These are phyloP conservation scores for Penicillium antarcticum DNA, from an alignment of 495 filamentous ascomycete genomes.

Conservation along the genomic window DNA sequence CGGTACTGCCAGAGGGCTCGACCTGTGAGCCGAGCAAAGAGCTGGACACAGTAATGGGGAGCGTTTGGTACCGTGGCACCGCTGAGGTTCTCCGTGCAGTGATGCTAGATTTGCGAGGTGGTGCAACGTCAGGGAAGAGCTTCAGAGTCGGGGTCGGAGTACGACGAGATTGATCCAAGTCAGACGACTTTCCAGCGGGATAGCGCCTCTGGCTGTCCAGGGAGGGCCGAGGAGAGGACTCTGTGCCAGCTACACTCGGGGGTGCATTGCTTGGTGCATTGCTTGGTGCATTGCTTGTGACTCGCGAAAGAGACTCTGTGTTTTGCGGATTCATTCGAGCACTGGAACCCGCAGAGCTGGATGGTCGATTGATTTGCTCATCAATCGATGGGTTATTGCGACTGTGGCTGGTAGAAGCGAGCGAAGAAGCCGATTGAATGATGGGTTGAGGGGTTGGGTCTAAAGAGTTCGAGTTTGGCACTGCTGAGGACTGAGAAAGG, in stretches of 20 bases:
- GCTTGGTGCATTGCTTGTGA: not conserved
- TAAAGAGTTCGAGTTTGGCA: slow-evolving; percentile 1
- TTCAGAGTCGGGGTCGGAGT: slow-evolving; percentile 30
- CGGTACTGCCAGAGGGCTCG: not conserved
- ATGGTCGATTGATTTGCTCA: slow-evolving; percentile 3
- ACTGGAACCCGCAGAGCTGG: slow-evolving; percentile 9
- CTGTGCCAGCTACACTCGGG: not conserved
- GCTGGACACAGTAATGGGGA: slow-evolving; percentile 7
- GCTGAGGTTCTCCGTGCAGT: slow-evolving; percentile 26
- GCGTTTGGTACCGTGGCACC: slow-evolving; percentile 16
- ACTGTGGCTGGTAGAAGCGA: slow-evolving; percentile 6
- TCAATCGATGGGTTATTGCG: slow-evolving; percentile 4
- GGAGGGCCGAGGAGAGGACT: not conserved
- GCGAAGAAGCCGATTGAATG: slow-evolving; percentile 1
- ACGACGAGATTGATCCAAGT: slow-evolving; percentile 5
- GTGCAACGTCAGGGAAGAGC: slow-evolving; percentile 36
- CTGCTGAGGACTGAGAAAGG: slow-evolving; percentile 6
- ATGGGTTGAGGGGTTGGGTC: not conserved
- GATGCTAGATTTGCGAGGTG: slow-evolving; percentile 33
- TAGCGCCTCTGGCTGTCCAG: slow-evolving; percentile 3
- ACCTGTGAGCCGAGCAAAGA: not conserved
- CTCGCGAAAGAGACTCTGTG: not conserved
- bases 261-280: not conserved
- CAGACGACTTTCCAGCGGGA: not conserved
- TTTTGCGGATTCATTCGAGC: not conserved